Conservation (phyloP, 768 basidiomycete genomes). For the Chiua virens region DNA sequence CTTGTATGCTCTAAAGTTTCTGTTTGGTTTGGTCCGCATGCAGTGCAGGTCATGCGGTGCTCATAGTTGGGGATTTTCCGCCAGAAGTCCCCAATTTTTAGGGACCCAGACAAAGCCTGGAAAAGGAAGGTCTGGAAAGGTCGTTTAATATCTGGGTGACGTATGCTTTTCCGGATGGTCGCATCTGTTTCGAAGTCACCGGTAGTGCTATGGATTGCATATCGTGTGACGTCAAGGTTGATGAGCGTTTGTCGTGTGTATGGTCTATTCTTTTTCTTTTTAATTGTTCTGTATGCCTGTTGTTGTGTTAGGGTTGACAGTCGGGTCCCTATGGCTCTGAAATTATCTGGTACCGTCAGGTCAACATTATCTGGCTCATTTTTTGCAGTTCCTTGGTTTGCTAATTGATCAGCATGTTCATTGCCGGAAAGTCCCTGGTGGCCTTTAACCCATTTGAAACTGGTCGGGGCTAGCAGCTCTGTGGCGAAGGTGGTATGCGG, state of each 20-base stretch:
- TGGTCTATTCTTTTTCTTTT: not conserved
- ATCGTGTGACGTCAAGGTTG: slow-evolving; percentile 1
- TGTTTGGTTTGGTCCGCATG: slow-evolving; percentile 6
- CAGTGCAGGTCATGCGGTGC: slow-evolving; percentile 8
- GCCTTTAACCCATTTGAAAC: not conserved
- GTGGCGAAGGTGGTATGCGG: not conserved
- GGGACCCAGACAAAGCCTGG: slow-evolving; percentile 23
- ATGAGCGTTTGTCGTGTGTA: not conserved
- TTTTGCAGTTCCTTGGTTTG: no score
- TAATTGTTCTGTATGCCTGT: slow-evolving; percentile 13
- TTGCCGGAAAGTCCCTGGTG: not conserved
- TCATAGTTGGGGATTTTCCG: slow-evolving; percentile 12
- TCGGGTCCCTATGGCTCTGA: slow-evolving; percentile 12
- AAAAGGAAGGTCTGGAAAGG: slow-evolving; percentile 21
- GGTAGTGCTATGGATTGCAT: not conserved
- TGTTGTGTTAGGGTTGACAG: no score
- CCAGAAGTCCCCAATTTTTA: slow-evolving; percentile 31
- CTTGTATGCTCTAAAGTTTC: slow-evolving; percentile 35
- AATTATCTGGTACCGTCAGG: not conserved
- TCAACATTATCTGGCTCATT: slow-evolving; percentile 7
- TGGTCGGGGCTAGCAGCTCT: not conserved
- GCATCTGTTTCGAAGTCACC: not conserved
- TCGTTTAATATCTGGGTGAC: slow-evolving; percentile 6
- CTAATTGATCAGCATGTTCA: slow-evolving; percentile 14
- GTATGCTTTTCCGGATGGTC: slow-evolving; percentile 11